Percentiles rank a stretch among this genome's conserved stretches.
phyloP scores from a whole-genome alignment of 192 early-diverging fungal genomes.

The Coemansia sp. region DNA sequence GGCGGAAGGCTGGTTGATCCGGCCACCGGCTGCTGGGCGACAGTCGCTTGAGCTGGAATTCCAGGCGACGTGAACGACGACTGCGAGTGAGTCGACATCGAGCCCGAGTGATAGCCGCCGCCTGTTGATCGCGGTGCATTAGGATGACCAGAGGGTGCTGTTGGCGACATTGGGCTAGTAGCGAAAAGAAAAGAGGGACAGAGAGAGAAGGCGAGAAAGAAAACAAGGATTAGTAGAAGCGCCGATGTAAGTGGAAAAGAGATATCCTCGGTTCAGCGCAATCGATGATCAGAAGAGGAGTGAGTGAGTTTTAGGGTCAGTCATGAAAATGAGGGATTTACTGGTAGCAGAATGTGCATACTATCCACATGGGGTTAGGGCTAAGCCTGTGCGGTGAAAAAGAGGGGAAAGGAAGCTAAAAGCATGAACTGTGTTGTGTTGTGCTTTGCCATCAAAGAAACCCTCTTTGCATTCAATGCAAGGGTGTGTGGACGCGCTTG shows the following conservation, averaged over 20 bases:
- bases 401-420: neutral
- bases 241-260: neutral
- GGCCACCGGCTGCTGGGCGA: neutral
- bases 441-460: neutral
- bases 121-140: constrained; percentile 39
- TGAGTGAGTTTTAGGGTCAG: neutral
- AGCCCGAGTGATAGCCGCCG: constrained; percentile 23
- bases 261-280: neutral
- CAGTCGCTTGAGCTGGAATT: constrained; percentile 3
- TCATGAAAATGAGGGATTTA: neutral
- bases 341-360: neutral
- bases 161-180: constrained; percentile 47
- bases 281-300: too few species aligned
- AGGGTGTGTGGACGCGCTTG: neutral
- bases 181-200: neutral
- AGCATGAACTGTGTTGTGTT: neutral
- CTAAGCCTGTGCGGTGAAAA: neutral
- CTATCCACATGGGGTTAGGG: neutral
- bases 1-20: constrained; percentile 24
- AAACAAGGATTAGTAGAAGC: neutral
- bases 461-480: neutral
- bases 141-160: constrained; percentile 14
- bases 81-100: constrained; percentile 42
- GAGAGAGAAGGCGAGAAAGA: neutral
- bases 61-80: constrained; percentile 13